phyloP scores from a whole-genome alignment of 208 protist species.

The Wallacemonas collosoma region DNA sequence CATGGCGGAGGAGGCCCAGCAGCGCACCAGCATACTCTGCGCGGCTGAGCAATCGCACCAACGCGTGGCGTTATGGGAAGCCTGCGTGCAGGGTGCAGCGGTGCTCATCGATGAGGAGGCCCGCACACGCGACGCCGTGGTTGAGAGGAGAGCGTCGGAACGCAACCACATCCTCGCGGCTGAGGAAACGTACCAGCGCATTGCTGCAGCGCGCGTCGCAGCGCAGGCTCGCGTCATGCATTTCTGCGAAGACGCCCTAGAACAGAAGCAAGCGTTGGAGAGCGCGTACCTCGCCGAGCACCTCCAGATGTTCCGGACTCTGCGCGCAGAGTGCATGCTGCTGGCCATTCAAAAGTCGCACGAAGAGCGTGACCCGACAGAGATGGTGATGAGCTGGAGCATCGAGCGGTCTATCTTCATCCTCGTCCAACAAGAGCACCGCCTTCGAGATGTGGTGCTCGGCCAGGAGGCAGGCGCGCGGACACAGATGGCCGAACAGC shows the following conservation, averaged over 20 bases:
- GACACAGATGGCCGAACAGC: too few relatives aligned
- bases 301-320: slow-evolving; percentile 1
- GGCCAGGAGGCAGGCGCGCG: background rate
- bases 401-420: slow-evolving; percentile 12
- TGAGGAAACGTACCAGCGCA: background rate
- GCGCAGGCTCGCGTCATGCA: background rate
- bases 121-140: background rate
- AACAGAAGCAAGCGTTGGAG: slow-evolving; percentile 9
- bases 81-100: slow-evolving; percentile 9
- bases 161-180: background rate
- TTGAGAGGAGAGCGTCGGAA: background rate
- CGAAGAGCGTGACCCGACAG: background rate
- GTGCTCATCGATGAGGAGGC: slow-evolving; percentile 5
- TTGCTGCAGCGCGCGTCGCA: background rate
- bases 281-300: slow-evolving; percentile 9
- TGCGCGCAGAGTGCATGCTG: slow-evolving; percentile 8
- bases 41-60: slow-evolving; percentile 13
- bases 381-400: slow-evolving; percentile 11
- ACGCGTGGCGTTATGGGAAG: slow-evolving; percentile 1
- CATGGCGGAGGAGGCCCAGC: slow-evolving; percentile 17
- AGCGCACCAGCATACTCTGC: background rate
- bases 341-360: slow-evolving; percentile 6
- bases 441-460: background rate
- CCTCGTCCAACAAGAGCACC: slow-evolving; percentile 2
- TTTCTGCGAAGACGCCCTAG: slow-evolving; percentile 7